phyloP scores from a whole-genome alignment of 163 green algal genomes.

The Volvox carteri region DNA sequence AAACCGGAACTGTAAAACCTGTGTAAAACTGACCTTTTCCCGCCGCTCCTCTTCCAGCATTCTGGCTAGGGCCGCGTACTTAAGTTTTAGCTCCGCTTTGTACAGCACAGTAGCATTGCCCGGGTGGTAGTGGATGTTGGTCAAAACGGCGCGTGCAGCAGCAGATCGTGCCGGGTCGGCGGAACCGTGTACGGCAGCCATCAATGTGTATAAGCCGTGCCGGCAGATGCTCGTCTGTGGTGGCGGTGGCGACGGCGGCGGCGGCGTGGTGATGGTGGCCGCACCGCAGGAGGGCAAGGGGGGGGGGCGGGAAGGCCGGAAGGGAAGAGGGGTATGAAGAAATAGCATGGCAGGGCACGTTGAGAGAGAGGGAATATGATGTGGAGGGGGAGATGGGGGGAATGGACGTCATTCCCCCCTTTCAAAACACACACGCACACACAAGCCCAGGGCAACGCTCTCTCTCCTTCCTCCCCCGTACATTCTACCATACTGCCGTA shows the following conservation, averaged over 20 bases:
- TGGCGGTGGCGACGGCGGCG: not conserved
- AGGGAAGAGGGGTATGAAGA: not conserved
- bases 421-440: not conserved
- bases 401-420: too few relatives aligned
- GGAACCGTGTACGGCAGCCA: conserved; percentile 62
- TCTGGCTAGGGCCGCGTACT: conserved; percentile 60
- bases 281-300: not conserved
- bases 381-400: not conserved
- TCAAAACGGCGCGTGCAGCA: conserved; percentile 55
- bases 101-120: conserved; percentile 68
- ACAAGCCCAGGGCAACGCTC: not conserved
- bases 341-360: not conserved
- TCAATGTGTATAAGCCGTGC: conserved; percentile 70
- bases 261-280: not conserved
- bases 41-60: conserved; percentile 21
- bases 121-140: conserved; percentile 69
- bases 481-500: not conserved
- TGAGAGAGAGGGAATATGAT: not conserved
- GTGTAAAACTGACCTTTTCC: conserved; percentile 14
- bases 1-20: too few relatives aligned
- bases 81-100: conserved; percentile 71
- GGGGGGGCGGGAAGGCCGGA: not conserved
- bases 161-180: conserved; percentile 55
- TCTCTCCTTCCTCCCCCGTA: not conserved
- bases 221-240: conserved; percentile 66